Percentiles rank a stretch among this genome's conserved stretches.
Conservation (phyloP, 78 protist genomes). For the Dictyostelium firmibasis region DNA sequence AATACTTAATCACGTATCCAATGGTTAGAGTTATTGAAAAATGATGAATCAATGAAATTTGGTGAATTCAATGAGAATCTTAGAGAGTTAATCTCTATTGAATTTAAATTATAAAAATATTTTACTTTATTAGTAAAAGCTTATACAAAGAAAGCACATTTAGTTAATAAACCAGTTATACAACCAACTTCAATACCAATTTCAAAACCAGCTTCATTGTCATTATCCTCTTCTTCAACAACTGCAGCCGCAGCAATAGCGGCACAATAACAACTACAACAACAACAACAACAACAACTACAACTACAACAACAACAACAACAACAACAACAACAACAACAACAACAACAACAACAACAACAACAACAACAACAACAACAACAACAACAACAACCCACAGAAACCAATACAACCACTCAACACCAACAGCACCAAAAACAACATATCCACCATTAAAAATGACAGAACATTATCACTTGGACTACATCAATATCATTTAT, state of each 20-base stretch:
- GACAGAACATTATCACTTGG: constrained; percentile 68
- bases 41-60: background rate
- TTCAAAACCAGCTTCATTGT: background rate
- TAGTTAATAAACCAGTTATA: background rate
- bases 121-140: constrained; percentile 28
- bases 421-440: background rate
- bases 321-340: no score
- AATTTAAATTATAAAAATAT: constrained; percentile 53
- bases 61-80: constrained; percentile 14
- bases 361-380: no score
- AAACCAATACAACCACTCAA: no score
- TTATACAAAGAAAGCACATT: constrained; percentile 14
- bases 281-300: background rate
- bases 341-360: no score
- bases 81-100: constrained; percentile 48
- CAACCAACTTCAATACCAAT: background rate
- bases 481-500: constrained; percentile 29
- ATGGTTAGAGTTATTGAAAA: background rate
- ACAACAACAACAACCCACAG: background rate
- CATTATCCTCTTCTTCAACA: background rate
- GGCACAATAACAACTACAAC: background rate
- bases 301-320: no score
- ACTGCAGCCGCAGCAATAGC: background rate
- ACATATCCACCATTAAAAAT: constrained; percentile 31
- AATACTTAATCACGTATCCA: background rate